phyloP scores from a whole-genome alignment of 2,329 filamentous ascomycete species.

The Penicillium sclerotiorum region DNA sequence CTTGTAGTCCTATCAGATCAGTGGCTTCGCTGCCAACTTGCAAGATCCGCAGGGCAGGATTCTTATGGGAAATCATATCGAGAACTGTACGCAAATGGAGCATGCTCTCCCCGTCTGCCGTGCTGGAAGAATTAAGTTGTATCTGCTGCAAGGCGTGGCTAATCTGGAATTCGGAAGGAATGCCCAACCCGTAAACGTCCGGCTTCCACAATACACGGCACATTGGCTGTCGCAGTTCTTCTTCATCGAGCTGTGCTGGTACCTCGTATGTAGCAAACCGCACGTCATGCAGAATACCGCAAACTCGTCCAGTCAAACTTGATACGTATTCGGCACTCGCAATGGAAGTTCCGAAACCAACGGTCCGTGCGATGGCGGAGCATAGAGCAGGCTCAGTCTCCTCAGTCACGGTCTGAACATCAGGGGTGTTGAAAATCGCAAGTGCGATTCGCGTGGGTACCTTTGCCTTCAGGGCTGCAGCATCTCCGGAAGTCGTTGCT shows the following conservation, averaged over 20 bases:
- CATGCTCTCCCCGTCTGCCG: neutral
- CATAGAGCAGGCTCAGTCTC: no score
- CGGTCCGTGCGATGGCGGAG: neutral
- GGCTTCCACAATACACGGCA: neutral
- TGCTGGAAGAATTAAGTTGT: neutral
- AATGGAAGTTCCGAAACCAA: neutral
- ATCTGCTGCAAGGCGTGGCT: neutral
- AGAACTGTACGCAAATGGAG: neutral
- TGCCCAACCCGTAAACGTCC: neutral
- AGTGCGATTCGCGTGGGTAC: neutral
- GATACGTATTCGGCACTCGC: neutral
- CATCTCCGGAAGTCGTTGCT: neutral
- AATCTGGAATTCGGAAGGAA: no score
- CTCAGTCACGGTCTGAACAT: no score
- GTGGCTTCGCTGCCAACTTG: no score
- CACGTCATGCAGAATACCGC: no score
- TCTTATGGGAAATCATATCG: neutral
- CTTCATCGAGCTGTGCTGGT: no score
- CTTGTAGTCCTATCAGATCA: no score
- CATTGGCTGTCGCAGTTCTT: neutral
- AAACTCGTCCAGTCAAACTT: neutral
- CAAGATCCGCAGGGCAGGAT: neutral
- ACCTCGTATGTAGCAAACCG: neutral
- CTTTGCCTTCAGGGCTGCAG: neutral
- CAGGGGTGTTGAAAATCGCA: neutral